Conservation (phyloP, 148 eudicot genomes). For the Fagopyrum homotropicum region DNA sequence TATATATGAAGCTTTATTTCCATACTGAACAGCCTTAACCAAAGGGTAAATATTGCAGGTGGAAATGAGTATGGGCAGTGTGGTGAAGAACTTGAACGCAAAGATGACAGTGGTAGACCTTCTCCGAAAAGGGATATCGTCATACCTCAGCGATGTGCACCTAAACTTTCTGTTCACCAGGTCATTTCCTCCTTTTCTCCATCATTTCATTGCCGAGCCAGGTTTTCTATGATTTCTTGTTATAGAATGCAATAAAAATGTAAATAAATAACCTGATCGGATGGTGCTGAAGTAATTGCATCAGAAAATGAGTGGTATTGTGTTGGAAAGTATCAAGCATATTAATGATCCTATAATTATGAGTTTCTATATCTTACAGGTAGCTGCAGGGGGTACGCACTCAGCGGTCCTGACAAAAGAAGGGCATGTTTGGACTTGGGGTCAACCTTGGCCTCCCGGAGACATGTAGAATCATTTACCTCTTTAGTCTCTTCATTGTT, state of each 20-base stretch:
- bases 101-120: conserved; percentile 68
- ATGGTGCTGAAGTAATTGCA: not conserved
- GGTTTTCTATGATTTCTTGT: not conserved
- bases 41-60: conserved; percentile 33
- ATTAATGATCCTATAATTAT: not conserved
- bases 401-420: conserved; percentile 93
- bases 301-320: not conserved
- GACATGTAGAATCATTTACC: conserved; percentile 55
- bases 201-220: not conserved
- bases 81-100: conserved; percentile 91
- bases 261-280: not conserved
- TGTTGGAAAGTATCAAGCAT: not conserved
- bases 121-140: conserved; percentile 82
- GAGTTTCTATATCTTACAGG: conserved; percentile 37
- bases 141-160: conserved; percentile 84
- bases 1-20: not conserved
- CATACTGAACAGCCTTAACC: not conserved
- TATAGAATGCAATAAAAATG: not conserved
- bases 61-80: conserved; percentile 99
- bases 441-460: conserved; percentile 99
- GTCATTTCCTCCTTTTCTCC: conserved; percentile 21
- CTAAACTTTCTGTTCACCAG: conserved; percentile 89
- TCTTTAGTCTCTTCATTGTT: not conserved
- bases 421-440: conserved; percentile 99
- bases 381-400: conserved; percentile 99